Percentiles rank a stretch among this genome's conserved stretches.
phyloP scores from a whole-genome alignment of 2,329 filamentous ascomycete genomes.

The Ilyonectria robusta region DNA sequence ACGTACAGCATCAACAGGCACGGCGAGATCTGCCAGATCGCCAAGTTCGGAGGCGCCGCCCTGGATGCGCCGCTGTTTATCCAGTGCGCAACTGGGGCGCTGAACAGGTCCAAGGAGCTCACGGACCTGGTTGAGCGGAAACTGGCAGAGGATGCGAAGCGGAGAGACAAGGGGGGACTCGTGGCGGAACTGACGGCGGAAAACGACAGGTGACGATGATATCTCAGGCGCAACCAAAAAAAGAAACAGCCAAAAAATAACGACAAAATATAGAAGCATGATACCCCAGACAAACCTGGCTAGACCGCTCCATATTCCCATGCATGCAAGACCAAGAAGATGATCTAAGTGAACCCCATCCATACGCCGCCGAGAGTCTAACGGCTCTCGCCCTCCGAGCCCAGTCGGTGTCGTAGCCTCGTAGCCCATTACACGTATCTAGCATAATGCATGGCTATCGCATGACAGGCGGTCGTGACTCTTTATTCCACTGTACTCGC shows the following conservation, averaged over 20 bases:
- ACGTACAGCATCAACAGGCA: constrained; percentile 90
- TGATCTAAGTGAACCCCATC: constrained; percentile 36
- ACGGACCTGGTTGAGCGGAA: constrained; percentile 80
- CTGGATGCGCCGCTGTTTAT: constrained; percentile 86
- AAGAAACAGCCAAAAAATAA: constrained; percentile 33
- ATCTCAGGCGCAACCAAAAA: constrained; percentile 32
- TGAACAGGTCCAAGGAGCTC: constrained; percentile 86
- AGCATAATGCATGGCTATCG: constrained; percentile 66
- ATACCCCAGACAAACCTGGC: constrained; percentile 46
- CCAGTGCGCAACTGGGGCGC: constrained; percentile 80
- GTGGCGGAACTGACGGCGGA: constrained; percentile 85
- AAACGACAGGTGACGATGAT: constrained; percentile 75
- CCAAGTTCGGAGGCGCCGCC: constrained; percentile 88
- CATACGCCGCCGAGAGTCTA: constrained; percentile 34
- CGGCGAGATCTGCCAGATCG: constrained; percentile 91
- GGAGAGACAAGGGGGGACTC: constrained; percentile 83
- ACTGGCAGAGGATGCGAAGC: constrained; percentile 83
- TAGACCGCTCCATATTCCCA: constrained; percentile 32
- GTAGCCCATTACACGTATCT: constrained; percentile 32
- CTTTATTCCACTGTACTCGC: constrained; percentile 96
- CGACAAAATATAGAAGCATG: constrained; percentile 45
- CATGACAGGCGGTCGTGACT: constrained; percentile 92
- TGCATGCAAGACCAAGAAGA: constrained; percentile 33
- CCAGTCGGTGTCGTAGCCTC: constrained; percentile 36
- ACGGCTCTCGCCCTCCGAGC: neutral